These are phyloP conservation scores for Penicillium sp. DNA, from an alignment of 2,329 filamentous ascomycete species.

Conservation along the genomic window DNA sequence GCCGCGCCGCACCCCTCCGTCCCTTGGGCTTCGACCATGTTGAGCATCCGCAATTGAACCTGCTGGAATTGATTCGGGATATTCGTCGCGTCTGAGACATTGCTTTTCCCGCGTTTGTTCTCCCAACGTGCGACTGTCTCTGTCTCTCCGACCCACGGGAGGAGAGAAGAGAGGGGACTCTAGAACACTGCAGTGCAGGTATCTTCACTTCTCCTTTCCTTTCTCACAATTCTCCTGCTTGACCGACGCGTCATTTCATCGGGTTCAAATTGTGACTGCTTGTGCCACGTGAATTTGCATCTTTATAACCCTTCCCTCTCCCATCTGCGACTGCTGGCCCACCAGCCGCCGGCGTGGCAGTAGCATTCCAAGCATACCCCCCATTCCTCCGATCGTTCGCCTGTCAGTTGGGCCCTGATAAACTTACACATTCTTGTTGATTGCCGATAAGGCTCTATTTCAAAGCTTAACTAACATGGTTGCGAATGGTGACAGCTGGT, in stretches of 20 bases:
- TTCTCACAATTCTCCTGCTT: conserved; percentile 15
- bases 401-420: conserved; percentile 15
- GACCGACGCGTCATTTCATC: conserved; percentile 18
- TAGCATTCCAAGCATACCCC: conserved; percentile 17
- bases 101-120: conserved; percentile 25
- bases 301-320: conserved; percentile 5
- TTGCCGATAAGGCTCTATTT: conserved; percentile 16
- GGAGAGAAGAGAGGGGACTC: conserved; percentile 27
- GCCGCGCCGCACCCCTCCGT: conserved; percentile 22
- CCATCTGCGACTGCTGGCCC: conserved; percentile 18
- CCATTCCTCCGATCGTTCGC: conserved; percentile 27
- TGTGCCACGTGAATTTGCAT: conserved; percentile 18
- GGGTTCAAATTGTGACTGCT: conserved; percentile 20
- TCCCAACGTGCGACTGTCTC: conserved; percentile 22
- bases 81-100: conserved; percentile 28
- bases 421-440: conserved; percentile 19
- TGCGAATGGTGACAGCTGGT: conserved; percentile 20
- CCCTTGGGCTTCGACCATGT: conserved; percentile 25
- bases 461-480: conserved; percentile 13
- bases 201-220: conserved; percentile 20
- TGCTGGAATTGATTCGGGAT: conserved; percentile 8
- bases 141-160: conserved; percentile 13
- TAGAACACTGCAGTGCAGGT: conserved; percentile 36
- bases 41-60: conserved; percentile 22
- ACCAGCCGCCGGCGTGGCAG: background rate